phyloP scores from a whole-genome alignment of 495 filamentous ascomycete species.

The Aspergillus funiculosus region DNA sequence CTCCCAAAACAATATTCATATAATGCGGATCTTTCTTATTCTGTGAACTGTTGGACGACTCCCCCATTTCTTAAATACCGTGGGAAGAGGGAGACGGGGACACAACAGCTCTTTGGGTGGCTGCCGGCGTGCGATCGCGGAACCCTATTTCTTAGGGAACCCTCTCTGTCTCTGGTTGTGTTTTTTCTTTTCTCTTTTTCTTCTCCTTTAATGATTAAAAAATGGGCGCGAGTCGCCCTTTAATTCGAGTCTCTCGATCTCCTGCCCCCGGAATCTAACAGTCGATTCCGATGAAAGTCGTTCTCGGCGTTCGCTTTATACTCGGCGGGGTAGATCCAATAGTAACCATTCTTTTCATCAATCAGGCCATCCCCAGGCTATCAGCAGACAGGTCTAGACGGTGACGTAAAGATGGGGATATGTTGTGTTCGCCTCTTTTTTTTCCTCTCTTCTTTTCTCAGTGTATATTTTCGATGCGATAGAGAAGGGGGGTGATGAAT shows the following conservation, averaged over 20 bases:
- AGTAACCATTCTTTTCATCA: constrained; percentile 2
- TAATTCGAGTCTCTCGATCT: no score
- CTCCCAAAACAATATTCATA: constrained; percentile 38
- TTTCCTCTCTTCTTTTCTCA: background rate
- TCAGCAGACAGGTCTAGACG: constrained; percentile 4
- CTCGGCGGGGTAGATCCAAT: constrained; percentile 1
- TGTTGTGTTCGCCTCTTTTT: background rate
- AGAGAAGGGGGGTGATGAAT: background rate
- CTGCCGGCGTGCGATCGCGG: background rate
- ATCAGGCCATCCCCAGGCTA: constrained; percentile 11
- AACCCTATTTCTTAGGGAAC: background rate
- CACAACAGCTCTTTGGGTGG: background rate
- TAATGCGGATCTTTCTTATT: constrained; percentile 24
- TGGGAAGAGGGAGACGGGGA: background rate
- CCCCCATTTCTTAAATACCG: constrained; percentile 13
- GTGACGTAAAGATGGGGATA: constrained; percentile 4
- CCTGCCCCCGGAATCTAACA: no score
- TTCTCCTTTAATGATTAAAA: no score
- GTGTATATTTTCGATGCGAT: no score
- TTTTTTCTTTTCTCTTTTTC: no score
- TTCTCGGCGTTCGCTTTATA: no score
- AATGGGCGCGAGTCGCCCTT: no score
- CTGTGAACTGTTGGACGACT: no score
- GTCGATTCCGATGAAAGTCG: no score
- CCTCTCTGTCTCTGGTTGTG: no score